Evolutionary conservation across 2,329 filamentous ascomycete genomes (phyloP).

Genomic region (Scortechinia acanthostroma): DNA sequence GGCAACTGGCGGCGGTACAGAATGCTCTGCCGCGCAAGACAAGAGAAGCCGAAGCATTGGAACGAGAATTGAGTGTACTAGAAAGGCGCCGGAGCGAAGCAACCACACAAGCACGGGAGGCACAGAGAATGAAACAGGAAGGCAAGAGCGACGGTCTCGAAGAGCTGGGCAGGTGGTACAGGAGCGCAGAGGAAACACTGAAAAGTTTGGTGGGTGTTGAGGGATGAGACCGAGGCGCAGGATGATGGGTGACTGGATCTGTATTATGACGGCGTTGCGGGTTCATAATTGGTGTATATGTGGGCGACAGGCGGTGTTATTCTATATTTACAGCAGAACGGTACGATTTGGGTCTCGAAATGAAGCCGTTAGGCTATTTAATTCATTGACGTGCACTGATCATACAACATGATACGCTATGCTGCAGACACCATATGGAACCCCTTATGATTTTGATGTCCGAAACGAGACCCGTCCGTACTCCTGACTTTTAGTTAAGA

Average conservation of each 20-base stretch:
- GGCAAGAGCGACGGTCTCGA: conserved; percentile 34
- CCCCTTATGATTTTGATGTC: conserved; percentile 11
- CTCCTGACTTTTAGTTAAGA: conserved; percentile 11
- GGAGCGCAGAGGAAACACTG: conserved; percentile 25
- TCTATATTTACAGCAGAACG: too few relatives aligned
- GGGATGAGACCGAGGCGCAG: conserved; percentile 10
- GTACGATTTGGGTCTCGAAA: conserved; percentile 14
- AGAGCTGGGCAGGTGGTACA: conserved; percentile 34
- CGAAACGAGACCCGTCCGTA: conserved; percentile 25
- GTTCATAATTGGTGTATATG: neutral
- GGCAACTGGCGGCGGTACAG: neutral
- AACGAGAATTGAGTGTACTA: neutral
- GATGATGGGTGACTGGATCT: conserved; percentile 6
- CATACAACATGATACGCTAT: conserved; percentile 27
- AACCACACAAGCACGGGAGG: neutral
- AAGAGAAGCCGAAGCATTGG: neutral
- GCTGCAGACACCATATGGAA: conserved; percentile 24
- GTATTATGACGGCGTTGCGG: neutral
- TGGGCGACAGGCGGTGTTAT: too few relatives aligned
- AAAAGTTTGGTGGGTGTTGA: conserved; percentile 24
- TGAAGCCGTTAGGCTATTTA: conserved; percentile 21
- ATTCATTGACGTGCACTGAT: conserved; percentile 24
- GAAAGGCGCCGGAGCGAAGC: neutral
- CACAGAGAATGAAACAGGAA: conserved; percentile 11
- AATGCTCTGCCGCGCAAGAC: neutral